These are phyloP conservation scores for Physaria fendleri DNA, from an alignment of 345 rosid genomes.

Conservation along the genomic window DNA sequence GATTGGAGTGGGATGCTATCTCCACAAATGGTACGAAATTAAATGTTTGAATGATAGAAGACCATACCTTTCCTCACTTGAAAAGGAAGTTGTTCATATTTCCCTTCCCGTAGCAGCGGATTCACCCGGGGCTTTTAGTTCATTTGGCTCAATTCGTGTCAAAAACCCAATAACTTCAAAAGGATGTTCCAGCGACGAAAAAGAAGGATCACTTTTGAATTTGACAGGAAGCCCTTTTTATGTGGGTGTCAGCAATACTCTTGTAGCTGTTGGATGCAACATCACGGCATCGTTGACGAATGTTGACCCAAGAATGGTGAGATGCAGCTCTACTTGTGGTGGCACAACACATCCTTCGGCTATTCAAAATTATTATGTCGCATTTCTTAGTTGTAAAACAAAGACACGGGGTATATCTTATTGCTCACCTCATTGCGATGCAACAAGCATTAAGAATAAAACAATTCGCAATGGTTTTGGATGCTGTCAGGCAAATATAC, in stretches of 20 bases:
- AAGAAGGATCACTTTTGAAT: neutral
- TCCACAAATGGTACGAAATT: neutral
- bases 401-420: neutral
- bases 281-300: neutral
- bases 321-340: conserved; percentile 22
- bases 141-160: neutral
- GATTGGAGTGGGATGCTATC: conserved; percentile 7
- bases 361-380: neutral
- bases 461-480: conserved; percentile 22
- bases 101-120: neutral
- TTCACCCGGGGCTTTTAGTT: neutral
- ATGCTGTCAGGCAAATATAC: conserved; percentile 27
- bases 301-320: neutral
- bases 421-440: no score
- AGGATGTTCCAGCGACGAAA: conserved; percentile 16
- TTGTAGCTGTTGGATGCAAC: neutral
- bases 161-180: neutral
- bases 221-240: neutral
- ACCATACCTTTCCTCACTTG: neutral
- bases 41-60: neutral
- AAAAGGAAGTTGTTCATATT: neutral
- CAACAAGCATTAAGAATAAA: no score
- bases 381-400: neutral
- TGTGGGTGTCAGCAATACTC: neutral
- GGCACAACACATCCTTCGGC: neutral